Conservation (phyloP, 2,329 filamentous ascomycete genomes). For the Endocalyx cinctus region DNA sequence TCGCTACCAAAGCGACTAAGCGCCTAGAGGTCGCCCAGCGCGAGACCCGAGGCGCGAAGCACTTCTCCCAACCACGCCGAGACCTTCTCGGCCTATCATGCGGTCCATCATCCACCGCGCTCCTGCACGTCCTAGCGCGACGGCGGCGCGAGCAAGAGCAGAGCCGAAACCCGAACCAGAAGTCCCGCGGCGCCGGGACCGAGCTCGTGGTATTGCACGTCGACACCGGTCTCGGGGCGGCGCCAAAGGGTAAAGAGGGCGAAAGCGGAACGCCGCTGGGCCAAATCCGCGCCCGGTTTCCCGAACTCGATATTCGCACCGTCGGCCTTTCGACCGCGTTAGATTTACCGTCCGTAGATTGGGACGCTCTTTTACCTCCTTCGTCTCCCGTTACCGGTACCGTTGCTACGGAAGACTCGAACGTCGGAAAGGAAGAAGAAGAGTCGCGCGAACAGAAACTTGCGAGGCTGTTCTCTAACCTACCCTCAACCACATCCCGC, state of each 20-base stretch:
- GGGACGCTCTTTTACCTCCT: constrained; percentile 42
- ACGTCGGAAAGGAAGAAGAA: constrained; percentile 34
- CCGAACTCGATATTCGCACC: constrained; percentile 58
- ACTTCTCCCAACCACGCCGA: constrained; percentile 30
- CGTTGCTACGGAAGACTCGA: background rate
- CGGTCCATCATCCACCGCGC: constrained; percentile 72
- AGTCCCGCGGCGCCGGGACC: constrained; percentile 38
- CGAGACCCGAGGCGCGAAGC: constrained; percentile 34
- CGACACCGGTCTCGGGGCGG: constrained; percentile 28
- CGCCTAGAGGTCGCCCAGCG: constrained; percentile 53
- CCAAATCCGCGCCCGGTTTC: constrained; percentile 56
- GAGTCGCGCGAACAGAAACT: no score
- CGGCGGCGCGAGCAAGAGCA: constrained; percentile 63
- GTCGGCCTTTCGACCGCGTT: constrained; percentile 63
- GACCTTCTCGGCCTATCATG: constrained; percentile 79
- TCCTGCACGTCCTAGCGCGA: constrained; percentile 71
- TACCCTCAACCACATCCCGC: constrained; percentile 70
- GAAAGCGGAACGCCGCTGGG: constrained; percentile 5
- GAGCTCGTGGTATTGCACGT: constrained; percentile 59
- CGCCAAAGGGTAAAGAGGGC: constrained; percentile 1
- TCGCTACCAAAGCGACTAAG: constrained; percentile 74
- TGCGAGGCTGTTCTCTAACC: constrained; percentile 59
- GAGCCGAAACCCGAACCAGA: constrained; percentile 54
- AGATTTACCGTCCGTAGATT: constrained; percentile 46
- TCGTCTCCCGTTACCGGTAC: constrained; percentile 9